These are phyloP conservation scores for Myotisia sp. DNA, from an alignment of 2,329 filamentous ascomycete species.

Conservation along the genomic window DNA sequence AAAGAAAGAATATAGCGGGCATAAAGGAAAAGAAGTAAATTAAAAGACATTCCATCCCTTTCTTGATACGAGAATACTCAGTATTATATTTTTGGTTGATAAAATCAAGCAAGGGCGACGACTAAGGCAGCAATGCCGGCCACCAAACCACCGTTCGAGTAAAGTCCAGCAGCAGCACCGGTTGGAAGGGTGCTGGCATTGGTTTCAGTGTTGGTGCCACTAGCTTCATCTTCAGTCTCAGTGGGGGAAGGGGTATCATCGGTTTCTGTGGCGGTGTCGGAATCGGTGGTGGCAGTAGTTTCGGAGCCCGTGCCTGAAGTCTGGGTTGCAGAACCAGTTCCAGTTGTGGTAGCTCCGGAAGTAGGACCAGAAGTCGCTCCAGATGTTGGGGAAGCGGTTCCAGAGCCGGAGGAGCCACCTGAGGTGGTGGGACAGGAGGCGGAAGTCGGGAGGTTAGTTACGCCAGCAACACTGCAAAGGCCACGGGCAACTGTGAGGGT, in stretches of 20 bases:
- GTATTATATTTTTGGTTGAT: too few species aligned
- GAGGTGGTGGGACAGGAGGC: constrained; percentile 17
- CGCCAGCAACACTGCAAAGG: constrained; percentile 26
- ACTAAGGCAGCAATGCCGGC: constrained; percentile 9
- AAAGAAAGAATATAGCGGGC: too few species aligned
- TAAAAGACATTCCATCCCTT: too few species aligned
- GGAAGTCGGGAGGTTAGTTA: constrained; percentile 22
- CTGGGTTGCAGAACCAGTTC: not conserved
- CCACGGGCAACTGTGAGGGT: constrained; percentile 23
- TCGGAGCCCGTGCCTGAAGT: constrained; percentile 2
- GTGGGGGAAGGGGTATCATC: not conserved
- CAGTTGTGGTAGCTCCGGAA: constrained; percentile 16
- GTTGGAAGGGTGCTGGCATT: not conserved
- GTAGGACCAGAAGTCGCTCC: constrained; percentile 12
- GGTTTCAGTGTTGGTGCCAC: not conserved
- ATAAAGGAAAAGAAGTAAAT: too few species aligned
- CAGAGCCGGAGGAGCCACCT: constrained; percentile 8
- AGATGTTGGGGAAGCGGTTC: constrained; percentile 10
- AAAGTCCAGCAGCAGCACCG: constrained; percentile 12
- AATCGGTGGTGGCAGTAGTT: constrained; percentile 12
- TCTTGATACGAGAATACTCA: too few species aligned
- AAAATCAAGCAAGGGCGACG: constrained; percentile 9
- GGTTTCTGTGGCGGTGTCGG: constrained; percentile 17
- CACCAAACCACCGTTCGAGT: constrained; percentile 11
- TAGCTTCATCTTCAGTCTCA: not conserved